Percentiles rank a stretch among this genome's conserved stretches.
Evolutionary conservation across 345 rosid genomes (phyloP).

Genomic region (Cochlearia excelsa): DNA sequence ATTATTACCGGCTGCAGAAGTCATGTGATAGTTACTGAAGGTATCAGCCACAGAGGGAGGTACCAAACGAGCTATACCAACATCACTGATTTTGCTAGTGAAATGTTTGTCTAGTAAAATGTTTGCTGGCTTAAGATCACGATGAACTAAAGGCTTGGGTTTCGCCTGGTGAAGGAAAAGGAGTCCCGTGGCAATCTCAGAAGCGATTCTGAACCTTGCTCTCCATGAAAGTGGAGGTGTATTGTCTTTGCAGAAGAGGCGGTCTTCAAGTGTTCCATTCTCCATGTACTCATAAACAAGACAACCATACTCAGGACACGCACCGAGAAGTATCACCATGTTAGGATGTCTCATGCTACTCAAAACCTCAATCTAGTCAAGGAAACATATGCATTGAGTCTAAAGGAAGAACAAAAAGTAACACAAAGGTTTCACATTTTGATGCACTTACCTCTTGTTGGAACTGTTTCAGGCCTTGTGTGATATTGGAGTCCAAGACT

Average conservation of each 20-base stretch:
- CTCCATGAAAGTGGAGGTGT: conserved; percentile 67
- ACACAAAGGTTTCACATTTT: neutral
- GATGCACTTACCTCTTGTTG: conserved; percentile 56
- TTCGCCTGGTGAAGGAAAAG: conserved; percentile 75
- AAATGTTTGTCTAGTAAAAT: conserved; percentile 58
- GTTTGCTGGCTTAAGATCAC: conserved; percentile 87
- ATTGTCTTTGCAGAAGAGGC: conserved; percentile 55
- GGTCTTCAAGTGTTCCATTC: conserved; percentile 83
- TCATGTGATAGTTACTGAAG: conserved; percentile 49
- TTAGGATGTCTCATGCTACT: conserved; percentile 78
- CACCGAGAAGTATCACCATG: conserved; percentile 78
- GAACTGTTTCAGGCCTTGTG: conserved; percentile 76
- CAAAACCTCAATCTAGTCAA: conserved; percentile 61
- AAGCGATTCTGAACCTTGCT: conserved; percentile 60
- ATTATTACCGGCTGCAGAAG: conserved; percentile 65
- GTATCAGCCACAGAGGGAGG: conserved; percentile 46
- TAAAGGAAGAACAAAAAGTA: neutral
- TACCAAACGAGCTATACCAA: conserved; percentile 69
- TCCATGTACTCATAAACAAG: conserved; percentile 85
- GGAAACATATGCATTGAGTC: conserved; percentile 31
- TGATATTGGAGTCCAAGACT: conserved; percentile 56
- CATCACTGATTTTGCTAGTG: conserved; percentile 66
- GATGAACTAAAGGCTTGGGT: conserved; percentile 83
- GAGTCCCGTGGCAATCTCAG: conserved; percentile 67
- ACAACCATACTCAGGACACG: conserved; percentile 82